Evolutionary conservation across 306 rosid genomes (phyloP), one percentile per base, ranked within the genome.

Genomic region (Cucumis hystrix): DNA sequence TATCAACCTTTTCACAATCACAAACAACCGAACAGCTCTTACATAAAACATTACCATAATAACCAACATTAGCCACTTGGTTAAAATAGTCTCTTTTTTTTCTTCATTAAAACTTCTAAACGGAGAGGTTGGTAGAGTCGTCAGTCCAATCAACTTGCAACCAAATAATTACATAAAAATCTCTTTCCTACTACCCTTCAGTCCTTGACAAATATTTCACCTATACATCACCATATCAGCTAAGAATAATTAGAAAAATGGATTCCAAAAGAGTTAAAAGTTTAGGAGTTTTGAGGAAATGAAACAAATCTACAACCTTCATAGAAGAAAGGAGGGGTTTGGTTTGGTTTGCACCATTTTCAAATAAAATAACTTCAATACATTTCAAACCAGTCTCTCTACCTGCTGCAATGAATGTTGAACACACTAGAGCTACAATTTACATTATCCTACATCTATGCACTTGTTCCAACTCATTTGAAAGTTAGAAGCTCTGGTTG

Each of bases 361-460:
- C 14, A n/a, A 35, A 41, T 39, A 39, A 56, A 75, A 39, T 21
- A 55, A 75, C 39, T 41, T 49, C 55, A 40, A 58, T 7, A 55
- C 51, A 75, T 37, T 75, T 72, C 77, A 72, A 49, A 51, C 76
- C 76, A 51, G 61, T 71, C 76, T 45, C 72, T 70, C 76, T 25
- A 43, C 75, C 25, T 47, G 76, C 60, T 43, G 39, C 39, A 71
- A 71, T 16, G 45, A 71, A 71, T 71, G 20, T 49, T 20, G 55
- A 16, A 49, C 76, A 45, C 18, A 45, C 57, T 23, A 45, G 59
- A 70, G 40, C 18, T 70, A 51, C 28, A 51, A 72, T 72, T 51
- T 72, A 51, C 77, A 72, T 30, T 43, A 28, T 49, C 77, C 61
- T 72, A 28, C 15, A 72, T 72, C 77, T 47, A 43, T 71, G 59